Evolutionary conservation across 164 flowering plant species (phyloP).

Genomic region (Cinnamomum micranthum): DNA sequence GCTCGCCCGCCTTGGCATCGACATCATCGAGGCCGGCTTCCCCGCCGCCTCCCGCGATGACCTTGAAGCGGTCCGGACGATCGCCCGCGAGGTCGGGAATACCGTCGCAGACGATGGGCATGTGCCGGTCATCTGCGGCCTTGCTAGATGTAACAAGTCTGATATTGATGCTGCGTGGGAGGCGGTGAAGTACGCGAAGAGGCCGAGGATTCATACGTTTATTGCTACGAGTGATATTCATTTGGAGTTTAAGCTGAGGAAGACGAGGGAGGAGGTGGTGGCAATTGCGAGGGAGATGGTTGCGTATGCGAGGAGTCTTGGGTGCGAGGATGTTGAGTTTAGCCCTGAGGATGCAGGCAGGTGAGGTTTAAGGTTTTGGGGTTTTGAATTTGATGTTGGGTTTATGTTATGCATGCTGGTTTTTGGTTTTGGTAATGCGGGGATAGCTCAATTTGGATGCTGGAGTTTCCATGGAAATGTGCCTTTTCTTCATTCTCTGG

Average conservation of each 20-base stretch:
- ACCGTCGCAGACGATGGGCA: constrained; percentile 50
- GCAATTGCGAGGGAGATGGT: constrained; percentile 84
- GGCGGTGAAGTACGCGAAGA: constrained; percentile 71
- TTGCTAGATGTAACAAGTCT: constrained; percentile 73
- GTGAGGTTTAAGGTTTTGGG: constrained; percentile 21
- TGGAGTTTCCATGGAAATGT: no score
- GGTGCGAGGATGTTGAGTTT: constrained; percentile 89
- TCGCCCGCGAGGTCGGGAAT: constrained; percentile 77
- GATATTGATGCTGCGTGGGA: constrained; percentile 92
- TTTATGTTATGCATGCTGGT: neutral
- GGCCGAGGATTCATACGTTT: constrained; percentile 86
- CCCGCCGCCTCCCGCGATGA: constrained; percentile 88
- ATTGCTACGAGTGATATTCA: constrained; percentile 95
- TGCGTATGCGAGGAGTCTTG: constrained; percentile 75
- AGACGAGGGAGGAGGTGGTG: constrained; percentile 69
- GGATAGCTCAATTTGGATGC: no score
- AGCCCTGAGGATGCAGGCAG: constrained; percentile 99
- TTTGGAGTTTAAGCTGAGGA: constrained; percentile 78
- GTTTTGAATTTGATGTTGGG: neutral
- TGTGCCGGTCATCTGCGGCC: constrained; percentile 90
- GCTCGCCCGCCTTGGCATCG: constrained; percentile 85
- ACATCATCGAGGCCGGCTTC: constrained; percentile 94
- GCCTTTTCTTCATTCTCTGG: no score
- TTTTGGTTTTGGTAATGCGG: neutral
- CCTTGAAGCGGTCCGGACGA: constrained; percentile 67